Percentiles rank a stretch among this genome's conserved stretches.
These are phyloP conservation scores for Rugosomyces carneus DNA, from an alignment of 1,284 basidiomycete genomes.

Conservation along the genomic window DNA sequence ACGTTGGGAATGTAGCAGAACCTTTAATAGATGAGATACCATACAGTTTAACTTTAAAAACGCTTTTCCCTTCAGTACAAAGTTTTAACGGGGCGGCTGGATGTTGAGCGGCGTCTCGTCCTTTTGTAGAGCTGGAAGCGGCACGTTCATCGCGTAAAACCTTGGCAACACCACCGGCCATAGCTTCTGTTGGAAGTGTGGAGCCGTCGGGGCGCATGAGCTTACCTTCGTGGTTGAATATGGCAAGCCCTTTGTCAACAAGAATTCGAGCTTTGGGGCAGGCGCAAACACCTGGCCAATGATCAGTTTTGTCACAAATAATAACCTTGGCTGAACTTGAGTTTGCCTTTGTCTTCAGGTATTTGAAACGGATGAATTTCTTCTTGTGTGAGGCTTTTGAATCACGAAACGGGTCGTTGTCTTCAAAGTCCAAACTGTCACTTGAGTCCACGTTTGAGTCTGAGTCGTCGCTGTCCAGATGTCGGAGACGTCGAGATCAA, in stretches of 20 bases:
- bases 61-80: not conserved
- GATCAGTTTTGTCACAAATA: not conserved
- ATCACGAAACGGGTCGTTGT: too few relatives aligned
- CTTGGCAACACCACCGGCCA: not conserved
- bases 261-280: not conserved
- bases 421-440: too few relatives aligned
- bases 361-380: too few relatives aligned
- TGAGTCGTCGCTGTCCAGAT: too few relatives aligned
- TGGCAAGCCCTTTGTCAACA: not conserved
- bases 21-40: not conserved
- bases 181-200: not conserved
- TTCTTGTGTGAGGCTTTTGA: too few relatives aligned
- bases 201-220: not conserved
- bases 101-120: not conserved
- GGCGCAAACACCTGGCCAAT: not conserved
- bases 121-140: not conserved
- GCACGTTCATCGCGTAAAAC: not conserved
- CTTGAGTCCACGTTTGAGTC: too few relatives aligned
- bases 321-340: not conserved
- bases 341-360: too few relatives aligned
- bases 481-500: too few relatives aligned
- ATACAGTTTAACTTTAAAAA: not conserved
- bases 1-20: too few relatives aligned
- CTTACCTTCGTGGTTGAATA: not conserved
- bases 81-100: not conserved